Evolutionary conservation across 2,329 filamentous ascomycete species (phyloP).

Genomic region (Exserohilum rostratum): DNA sequence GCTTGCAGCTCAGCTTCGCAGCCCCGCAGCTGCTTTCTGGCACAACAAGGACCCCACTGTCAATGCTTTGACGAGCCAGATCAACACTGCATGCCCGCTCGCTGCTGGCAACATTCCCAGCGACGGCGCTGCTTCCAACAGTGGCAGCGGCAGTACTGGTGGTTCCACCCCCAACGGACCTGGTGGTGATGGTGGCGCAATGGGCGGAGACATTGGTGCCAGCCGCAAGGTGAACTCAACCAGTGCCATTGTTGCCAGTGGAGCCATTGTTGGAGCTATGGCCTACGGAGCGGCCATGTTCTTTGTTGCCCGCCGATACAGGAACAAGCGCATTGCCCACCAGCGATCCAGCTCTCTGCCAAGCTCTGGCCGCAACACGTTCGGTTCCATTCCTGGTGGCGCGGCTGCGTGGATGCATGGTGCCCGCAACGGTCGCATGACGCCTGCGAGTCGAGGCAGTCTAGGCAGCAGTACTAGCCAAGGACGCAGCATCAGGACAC

Average conservation of each 20-base stretch:
- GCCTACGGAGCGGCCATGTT: constrained; percentile 97
- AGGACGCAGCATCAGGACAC: constrained; percentile 66
- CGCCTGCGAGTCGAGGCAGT: constrained; percentile 51
- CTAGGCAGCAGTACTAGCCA: constrained; percentile 63
- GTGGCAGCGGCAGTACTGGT: constrained; percentile 48
- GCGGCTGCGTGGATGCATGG: constrained; percentile 58
- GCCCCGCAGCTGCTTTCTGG: constrained; percentile 76
- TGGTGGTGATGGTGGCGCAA: constrained; percentile 56
- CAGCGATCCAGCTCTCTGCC: constrained; percentile 77
- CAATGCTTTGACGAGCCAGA: constrained; percentile 74
- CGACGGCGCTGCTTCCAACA: constrained; percentile 46
- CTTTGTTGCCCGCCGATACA: constrained; percentile 86
- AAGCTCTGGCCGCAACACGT: constrained; percentile 65
- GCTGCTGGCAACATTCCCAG: constrained; percentile 52
- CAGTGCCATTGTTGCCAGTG: constrained; percentile 73
- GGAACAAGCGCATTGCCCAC: constrained; percentile 80
- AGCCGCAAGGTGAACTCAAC: constrained; percentile 67
- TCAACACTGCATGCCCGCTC: constrained; percentile 83
- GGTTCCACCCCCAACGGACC: constrained; percentile 37
- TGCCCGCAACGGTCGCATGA: constrained; percentile 49
- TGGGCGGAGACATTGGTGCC: constrained; percentile 57
- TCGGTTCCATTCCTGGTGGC: constrained; percentile 47
- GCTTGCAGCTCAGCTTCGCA: constrained; percentile 72
- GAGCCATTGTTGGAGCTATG: constrained; percentile 76
- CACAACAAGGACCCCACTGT: constrained; percentile 70